Percentiles rank a stretch among this genome's conserved stretches.
Conservation (phyloP, 768 basidiomycete species). For the Leccinum barrowsii region DNA sequence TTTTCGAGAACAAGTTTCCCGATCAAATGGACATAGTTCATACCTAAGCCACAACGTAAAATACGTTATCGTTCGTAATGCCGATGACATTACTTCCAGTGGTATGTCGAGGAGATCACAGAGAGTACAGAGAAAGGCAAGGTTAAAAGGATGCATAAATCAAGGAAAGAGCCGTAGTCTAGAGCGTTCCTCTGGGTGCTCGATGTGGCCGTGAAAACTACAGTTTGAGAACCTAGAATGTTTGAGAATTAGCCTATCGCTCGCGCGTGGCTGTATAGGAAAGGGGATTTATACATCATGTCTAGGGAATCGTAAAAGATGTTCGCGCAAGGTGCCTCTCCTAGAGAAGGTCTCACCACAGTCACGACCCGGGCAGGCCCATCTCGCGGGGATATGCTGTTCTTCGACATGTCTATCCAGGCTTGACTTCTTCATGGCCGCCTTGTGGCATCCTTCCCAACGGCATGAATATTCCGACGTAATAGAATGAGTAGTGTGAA, state of each 20-base stretch:
- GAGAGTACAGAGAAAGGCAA: not conserved
- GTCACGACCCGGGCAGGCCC: not conserved
- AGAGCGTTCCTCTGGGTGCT: not conserved
- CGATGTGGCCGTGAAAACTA: not conserved
- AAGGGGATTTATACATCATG: not conserved
- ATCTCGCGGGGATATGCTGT: constrained; percentile 8
- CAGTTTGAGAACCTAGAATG: not conserved
- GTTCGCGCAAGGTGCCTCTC: not conserved
- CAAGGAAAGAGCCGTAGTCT: not conserved
- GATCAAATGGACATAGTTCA: not conserved
- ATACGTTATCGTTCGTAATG: not conserved
- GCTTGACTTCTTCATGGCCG: constrained; percentile 4
- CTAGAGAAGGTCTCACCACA: too few relatives aligned
- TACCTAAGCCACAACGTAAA: constrained; percentile 7
- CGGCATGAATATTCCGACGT: constrained; percentile 7
- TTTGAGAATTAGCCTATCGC: not conserved
- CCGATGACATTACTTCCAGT: not conserved
- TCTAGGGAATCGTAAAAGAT: not conserved
- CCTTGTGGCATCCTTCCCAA: constrained; percentile 3
- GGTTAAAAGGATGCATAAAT: not conserved
- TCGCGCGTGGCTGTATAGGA: not conserved
- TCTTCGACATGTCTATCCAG: constrained; percentile 12
- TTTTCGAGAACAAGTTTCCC: not conserved
- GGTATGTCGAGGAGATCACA: not conserved
- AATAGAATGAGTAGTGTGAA: constrained; percentile 3